Evolutionary conservation across 768 basidiomycete species (phyloP).

Genomic region (Tephrocybe sp.): DNA sequence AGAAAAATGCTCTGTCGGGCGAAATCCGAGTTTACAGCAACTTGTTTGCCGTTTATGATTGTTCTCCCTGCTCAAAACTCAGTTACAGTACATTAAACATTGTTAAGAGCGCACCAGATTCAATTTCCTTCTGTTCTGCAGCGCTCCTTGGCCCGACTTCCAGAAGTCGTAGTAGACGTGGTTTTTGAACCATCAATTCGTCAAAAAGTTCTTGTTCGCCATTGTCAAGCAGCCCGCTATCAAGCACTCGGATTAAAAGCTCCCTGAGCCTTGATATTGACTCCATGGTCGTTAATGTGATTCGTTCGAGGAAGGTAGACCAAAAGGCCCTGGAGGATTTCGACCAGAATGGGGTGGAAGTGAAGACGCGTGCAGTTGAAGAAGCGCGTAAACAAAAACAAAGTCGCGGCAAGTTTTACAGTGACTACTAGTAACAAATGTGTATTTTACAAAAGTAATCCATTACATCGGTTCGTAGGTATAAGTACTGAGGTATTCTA

Average conservation of each 20-base stretch:
- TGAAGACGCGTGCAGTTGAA: slow-evolving; percentile 11
- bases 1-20: slow-evolving; percentile 75
- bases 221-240: slow-evolving; percentile 40
- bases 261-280: slow-evolving; percentile 56
- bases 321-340: background rate
- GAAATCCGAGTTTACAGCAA: slow-evolving; percentile 77
- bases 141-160: slow-evolving; percentile 60
- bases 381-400: slow-evolving; percentile 23
- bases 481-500: no score
- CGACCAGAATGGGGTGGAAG: no score
- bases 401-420: slow-evolving; percentile 12
- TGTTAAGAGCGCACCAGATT: slow-evolving; percentile 46
- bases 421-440: no score
- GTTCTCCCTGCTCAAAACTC: slow-evolving; percentile 53
- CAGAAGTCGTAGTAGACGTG: slow-evolving; percentile 59
- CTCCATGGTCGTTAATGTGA: slow-evolving; percentile 40
- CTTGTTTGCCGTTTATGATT: slow-evolving; percentile 57
- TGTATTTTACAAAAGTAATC: background rate
- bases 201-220: slow-evolving; percentile 76
- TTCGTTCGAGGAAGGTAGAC: background rate
- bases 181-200: slow-evolving; percentile 64
- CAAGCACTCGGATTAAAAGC: slow-evolving; percentile 45
- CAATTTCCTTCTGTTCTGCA: slow-evolving; percentile 70
- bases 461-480: background rate
- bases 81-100: background rate